phyloP scores from a whole-genome alignment of 1,284 basidiomycete species.

The Sporisorium sorghi region DNA sequence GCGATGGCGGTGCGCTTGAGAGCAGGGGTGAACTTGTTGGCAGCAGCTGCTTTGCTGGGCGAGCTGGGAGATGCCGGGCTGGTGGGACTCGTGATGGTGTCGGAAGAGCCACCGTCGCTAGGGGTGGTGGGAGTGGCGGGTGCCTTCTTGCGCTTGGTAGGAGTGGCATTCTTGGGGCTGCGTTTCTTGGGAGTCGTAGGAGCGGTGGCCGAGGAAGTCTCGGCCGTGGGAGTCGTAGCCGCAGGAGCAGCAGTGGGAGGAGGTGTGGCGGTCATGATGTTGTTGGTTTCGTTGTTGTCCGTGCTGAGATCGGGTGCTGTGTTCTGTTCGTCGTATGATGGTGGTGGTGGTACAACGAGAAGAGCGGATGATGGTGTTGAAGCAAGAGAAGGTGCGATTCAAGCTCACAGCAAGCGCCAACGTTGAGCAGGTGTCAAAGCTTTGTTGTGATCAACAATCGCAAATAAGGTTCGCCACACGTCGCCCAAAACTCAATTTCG shows the following conservation, averaged over 20 bases:
- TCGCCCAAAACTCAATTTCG: background rate
- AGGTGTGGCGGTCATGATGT: constrained; percentile 15
- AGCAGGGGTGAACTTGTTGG: background rate
- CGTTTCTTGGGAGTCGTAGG: constrained; percentile 14
- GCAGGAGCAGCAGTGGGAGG: constrained; percentile 12
- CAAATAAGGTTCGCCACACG: constrained; percentile 12
- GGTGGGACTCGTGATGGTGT: background rate
- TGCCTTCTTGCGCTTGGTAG: background rate
- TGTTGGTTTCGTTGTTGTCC: background rate
- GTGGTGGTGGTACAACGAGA: background rate
- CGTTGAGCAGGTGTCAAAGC: constrained; percentile 1
- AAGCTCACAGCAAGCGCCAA: background rate
- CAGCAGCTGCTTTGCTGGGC: background rate
- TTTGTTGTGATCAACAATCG: too few species aligned
- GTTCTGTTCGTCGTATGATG: background rate
- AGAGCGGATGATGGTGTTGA: background rate
- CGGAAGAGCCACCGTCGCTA: background rate
- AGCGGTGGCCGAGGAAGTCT: background rate
- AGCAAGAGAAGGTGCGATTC: background rate
- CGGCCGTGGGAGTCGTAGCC: background rate
- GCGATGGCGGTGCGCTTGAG: constrained; percentile 15
- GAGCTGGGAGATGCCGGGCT: background rate
- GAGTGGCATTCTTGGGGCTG: constrained; percentile 8
- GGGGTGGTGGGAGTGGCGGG: background rate
- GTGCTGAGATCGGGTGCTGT: too few species aligned